Percentiles rank a stretch among this genome's conserved stretches.
phyloP scores from a whole-genome alignment of 2,329 filamentous ascomycete species.

The Penicillium nordicum region DNA sequence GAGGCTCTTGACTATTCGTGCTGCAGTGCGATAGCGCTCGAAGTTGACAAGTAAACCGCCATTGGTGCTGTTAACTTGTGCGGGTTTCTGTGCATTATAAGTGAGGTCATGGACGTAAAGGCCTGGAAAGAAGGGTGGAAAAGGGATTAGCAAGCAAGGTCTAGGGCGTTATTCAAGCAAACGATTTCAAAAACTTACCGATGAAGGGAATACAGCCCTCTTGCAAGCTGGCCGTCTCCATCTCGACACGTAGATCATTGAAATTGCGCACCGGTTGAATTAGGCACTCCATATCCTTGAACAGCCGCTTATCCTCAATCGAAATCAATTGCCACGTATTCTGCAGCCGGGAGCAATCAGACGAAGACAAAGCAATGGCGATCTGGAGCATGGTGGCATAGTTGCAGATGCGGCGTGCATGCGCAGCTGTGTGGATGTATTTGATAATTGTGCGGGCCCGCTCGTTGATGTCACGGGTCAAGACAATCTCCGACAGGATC shows the following conservation, averaged over 20 bases:
- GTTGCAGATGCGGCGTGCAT: slow-evolving; percentile 58
- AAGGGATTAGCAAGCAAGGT: background rate
- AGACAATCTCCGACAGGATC: slow-evolving; percentile 60
- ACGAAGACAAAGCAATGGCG: slow-evolving; percentile 59
- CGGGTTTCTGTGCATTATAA: slow-evolving; percentile 64
- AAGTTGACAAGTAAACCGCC: slow-evolving; percentile 63
- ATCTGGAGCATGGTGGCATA: slow-evolving; percentile 66
- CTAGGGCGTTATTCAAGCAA: background rate
- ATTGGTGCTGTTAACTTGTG: slow-evolving; percentile 49
- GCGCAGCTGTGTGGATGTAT: slow-evolving; percentile 60
- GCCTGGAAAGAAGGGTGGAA: slow-evolving; percentile 33
- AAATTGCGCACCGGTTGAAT: slow-evolving; percentile 64
- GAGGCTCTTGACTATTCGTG: slow-evolving; percentile 62
- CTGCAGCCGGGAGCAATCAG: slow-evolving; percentile 55
- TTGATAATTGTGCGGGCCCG: slow-evolving; percentile 60
- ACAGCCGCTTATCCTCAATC: slow-evolving; percentile 50
- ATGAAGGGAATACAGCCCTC: slow-evolving; percentile 66
- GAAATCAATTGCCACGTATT: slow-evolving; percentile 59
- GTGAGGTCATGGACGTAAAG: slow-evolving; percentile 65
- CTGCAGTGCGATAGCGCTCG: slow-evolving; percentile 63
- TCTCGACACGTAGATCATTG: slow-evolving; percentile 59
- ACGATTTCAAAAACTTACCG: slow-evolving; percentile 39
- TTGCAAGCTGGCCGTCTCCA: slow-evolving; percentile 58
- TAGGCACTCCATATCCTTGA: slow-evolving; percentile 58
- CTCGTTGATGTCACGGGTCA: slow-evolving; percentile 57